A percentile compares a stretch with the other conserved stretches of the same genome.
These are phyloP conservation scores for Nigrospora sphaerica DNA, from an alignment of 2,329 filamentous ascomycete species.

Conservation along the genomic window DNA sequence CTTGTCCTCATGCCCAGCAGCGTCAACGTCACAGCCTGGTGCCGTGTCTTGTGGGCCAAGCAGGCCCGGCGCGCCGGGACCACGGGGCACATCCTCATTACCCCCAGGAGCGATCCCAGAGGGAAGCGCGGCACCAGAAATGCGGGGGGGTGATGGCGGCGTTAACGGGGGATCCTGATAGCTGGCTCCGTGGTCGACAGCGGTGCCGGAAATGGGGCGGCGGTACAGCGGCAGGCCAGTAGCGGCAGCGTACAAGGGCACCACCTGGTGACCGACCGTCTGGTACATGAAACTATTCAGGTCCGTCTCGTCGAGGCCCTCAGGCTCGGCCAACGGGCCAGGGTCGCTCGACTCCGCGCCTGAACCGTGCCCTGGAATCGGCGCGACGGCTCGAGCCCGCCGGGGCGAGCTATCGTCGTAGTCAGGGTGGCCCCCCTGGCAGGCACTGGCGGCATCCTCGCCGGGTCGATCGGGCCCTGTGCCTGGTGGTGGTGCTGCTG, in stretches of 20 bases:
- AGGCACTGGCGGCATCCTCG: neutral
- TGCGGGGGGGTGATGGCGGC: neutral
- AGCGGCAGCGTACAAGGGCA: slow-evolving; percentile 76
- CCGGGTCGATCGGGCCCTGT: slow-evolving; percentile 1
- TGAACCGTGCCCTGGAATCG: neutral
- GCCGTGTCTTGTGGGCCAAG: neutral
- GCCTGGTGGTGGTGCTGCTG: slow-evolving; percentile 3
- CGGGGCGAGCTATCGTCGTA: slow-evolving; percentile 1
- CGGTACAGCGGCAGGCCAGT: slow-evolving; percentile 81
- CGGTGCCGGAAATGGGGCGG: slow-evolving; percentile 63
- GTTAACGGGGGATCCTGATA: slow-evolving; percentile 40
- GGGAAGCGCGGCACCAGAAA: slow-evolving; percentile 9
- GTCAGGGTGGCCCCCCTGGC: slow-evolving; percentile 2
- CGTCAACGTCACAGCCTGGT: slow-evolving; percentile 12
- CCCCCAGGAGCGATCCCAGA: neutral
- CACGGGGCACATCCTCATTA: neutral
- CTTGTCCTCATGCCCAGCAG: slow-evolving; percentile 6
- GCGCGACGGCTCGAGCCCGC: neutral
- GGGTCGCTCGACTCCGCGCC: neutral
- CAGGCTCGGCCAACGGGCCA: neutral
- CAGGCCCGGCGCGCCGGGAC: neutral
- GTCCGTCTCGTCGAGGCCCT: slow-evolving; percentile 48
- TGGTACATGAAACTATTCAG: slow-evolving; percentile 99
- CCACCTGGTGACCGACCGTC: slow-evolving; percentile 82
- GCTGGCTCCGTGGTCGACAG: slow-evolving; percentile 63